Percentiles rank a stretch among this genome's conserved stretches.
Conservation (phyloP, 805 yeast genomes). For the Lachancea sp. region DNA sequence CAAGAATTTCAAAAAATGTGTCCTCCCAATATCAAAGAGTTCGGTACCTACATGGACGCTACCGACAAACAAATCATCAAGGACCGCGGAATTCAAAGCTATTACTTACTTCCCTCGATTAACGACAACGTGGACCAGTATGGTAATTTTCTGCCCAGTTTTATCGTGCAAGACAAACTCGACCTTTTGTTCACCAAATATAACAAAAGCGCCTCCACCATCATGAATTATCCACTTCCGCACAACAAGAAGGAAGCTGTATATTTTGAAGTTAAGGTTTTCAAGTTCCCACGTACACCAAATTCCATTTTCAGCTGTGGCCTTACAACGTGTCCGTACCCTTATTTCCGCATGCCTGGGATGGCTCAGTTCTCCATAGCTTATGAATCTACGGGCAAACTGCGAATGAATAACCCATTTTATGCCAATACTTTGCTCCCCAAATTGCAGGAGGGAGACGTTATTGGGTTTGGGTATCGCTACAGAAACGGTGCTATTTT, state of each 20-base stretch:
- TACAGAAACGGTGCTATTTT: constrained; percentile 77
- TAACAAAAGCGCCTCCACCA: constrained; percentile 29
- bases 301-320: constrained; percentile 59
- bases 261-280: constrained; percentile 59
- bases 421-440: constrained; percentile 36
- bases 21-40: constrained; percentile 29
- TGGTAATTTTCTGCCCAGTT: constrained; percentile 33
- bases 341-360: constrained; percentile 71
- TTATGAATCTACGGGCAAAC: constrained; percentile 65
- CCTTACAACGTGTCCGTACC: constrained; percentile 65
- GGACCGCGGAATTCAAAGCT: constrained; percentile 33
- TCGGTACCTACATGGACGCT: constrained; percentile 26
- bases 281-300: constrained; percentile 29
- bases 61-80: constrained; percentile 26
- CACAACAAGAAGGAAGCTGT: constrained; percentile 53
- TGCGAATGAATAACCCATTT: constrained; percentile 61
- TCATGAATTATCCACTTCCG: constrained; percentile 35
- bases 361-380: constrained; percentile 62
- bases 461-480: constrained; percentile 85
- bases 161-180: constrained; percentile 30
- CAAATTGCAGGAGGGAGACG: constrained; percentile 71
- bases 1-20: constrained; percentile 27
- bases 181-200: constrained; percentile 28
- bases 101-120: constrained; percentile 30
- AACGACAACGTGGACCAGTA: constrained; percentile 30